Evolutionary conservation across 805 yeast genomes (phyloP).

Genomic region (Lipomyces kockii): DNA sequence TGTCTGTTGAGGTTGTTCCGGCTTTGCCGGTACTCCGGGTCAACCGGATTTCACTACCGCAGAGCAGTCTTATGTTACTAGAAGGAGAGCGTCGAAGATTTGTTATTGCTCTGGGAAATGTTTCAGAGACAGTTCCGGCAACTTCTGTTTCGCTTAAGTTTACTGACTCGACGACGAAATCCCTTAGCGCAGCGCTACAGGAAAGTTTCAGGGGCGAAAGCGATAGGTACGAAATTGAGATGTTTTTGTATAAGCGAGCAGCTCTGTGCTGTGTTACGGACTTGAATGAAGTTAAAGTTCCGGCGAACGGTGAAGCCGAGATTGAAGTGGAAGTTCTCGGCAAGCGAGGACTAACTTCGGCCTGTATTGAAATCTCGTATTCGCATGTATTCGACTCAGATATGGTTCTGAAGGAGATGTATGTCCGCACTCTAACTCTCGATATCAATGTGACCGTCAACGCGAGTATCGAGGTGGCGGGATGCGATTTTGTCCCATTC

Average conservation of each 20-base stretch:
- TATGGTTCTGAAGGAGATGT: slow-evolving; percentile 41
- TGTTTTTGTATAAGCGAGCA: slow-evolving; percentile 60
- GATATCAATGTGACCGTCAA: slow-evolving; percentile 74
- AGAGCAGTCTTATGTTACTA: slow-evolving; percentile 72
- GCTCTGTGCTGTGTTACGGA: slow-evolving; percentile 56
- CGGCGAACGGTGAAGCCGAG: slow-evolving; percentile 50
- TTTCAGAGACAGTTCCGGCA: slow-evolving; percentile 57
- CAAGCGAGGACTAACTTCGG: slow-evolving; percentile 71
- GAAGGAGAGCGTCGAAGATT: slow-evolving; percentile 73
- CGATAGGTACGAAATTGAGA: slow-evolving; percentile 78
- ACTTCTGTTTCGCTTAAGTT: slow-evolving; percentile 64
- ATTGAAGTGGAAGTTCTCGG: slow-evolving; percentile 68
- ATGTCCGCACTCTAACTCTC: slow-evolving; percentile 62
- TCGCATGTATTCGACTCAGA: slow-evolving; percentile 46
- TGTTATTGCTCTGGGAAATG: slow-evolving; percentile 59
- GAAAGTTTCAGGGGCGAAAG: slow-evolving; percentile 54
- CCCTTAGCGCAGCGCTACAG: slow-evolving; percentile 58
- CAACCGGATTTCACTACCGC: slow-evolving; percentile 43
- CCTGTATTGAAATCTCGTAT: slow-evolving; percentile 69
- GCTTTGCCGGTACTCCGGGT: slow-evolving; percentile 62
- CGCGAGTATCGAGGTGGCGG: slow-evolving; percentile 73
- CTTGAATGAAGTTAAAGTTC: slow-evolving; percentile 36
- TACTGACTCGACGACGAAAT: slow-evolving; percentile 74
- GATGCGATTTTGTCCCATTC: slow-evolving; percentile 68
- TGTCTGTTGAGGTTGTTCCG: slow-evolving; percentile 48